A percentile compares a stretch with the other conserved stretches of the same genome.
Evolutionary conservation across 345 rosid genomes (phyloP).

Genomic region (Litchi chinensis): DNA sequence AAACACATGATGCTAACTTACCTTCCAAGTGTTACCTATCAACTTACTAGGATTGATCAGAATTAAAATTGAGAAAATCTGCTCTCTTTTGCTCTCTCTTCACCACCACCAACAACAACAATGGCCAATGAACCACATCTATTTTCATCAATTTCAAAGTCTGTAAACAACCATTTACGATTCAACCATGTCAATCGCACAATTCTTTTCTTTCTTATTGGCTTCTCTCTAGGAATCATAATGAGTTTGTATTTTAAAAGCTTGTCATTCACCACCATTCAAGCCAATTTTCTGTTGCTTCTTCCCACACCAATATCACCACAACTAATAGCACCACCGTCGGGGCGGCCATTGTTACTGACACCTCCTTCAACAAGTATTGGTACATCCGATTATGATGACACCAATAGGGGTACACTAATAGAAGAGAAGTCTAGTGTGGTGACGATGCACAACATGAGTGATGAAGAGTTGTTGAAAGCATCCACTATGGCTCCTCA

Average conservation of each 20-base stretch:
- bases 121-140: constrained; percentile 21
- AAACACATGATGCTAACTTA: too few relatives aligned
- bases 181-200: constrained; percentile 13
- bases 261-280: constrained; percentile 20
- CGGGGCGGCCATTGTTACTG: background rate
- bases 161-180: constrained; percentile 11
- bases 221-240: constrained; percentile 46
- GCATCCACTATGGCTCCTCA: constrained; percentile 41
- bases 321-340: background rate
- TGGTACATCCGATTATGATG: too few relatives aligned
- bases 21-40: too few relatives aligned
- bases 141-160: constrained; percentile 28
- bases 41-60: too few relatives aligned
- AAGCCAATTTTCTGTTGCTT: background rate
- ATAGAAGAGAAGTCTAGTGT: constrained; percentile 8
- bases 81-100: constrained; percentile 9
- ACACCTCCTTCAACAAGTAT: too few relatives aligned
- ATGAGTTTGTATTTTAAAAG: constrained; percentile 35
- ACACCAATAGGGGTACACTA: background rate
- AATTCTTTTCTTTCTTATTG: constrained; percentile 35
- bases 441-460: constrained; percentile 50
- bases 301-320: background rate
- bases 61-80: too few relatives aligned
- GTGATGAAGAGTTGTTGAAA: constrained; percentile 59
- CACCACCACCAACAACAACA: constrained; percentile 7